Evolutionary conservation across 1,284 basidiomycete species (phyloP).

Genomic region (Leccinum fallax): DNA sequence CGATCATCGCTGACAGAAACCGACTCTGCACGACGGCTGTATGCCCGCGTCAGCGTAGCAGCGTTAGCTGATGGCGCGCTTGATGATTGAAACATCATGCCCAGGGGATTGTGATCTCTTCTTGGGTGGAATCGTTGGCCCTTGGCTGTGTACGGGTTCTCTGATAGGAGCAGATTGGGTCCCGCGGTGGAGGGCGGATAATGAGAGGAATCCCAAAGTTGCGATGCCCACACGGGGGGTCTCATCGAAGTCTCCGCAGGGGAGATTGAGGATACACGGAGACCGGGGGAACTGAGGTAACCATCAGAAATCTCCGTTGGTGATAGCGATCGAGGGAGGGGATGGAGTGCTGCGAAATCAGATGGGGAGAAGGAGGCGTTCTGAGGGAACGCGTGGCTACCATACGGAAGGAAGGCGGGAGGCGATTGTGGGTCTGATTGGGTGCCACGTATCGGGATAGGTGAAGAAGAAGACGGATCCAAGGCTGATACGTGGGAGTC

Average conservation of each 20-base stretch:
- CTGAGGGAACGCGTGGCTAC: slow-evolving; percentile 48
- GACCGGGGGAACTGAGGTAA: slow-evolving; percentile 36
- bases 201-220: slow-evolving; percentile 54
- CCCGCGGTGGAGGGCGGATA: slow-evolving; percentile 37
- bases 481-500: slow-evolving; percentile 49
- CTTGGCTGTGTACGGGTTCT: slow-evolving; percentile 37
- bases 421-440: slow-evolving; percentile 42
- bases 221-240: slow-evolving; percentile 61
- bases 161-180: slow-evolving; percentile 48
- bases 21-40: slow-evolving; percentile 67
- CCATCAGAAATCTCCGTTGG: slow-evolving; percentile 54
- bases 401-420: slow-evolving; percentile 44
- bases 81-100: slow-evolving; percentile 74
- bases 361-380: slow-evolving; percentile 58
- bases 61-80: slow-evolving; percentile 60
- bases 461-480: slow-evolving; percentile 52
- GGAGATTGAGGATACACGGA: slow-evolving; percentile 54
- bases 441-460: slow-evolving; percentile 61
- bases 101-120: slow-evolving; percentile 50
- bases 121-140: slow-evolving; percentile 37
- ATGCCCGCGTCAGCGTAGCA: slow-evolving; percentile 52
- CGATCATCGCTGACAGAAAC: slow-evolving; percentile 61
- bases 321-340: slow-evolving; percentile 58
- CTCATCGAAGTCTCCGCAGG: slow-evolving; percentile 56
- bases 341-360: slow-evolving; percentile 56